Base-by-base conservation (phyloP, 352 stramenopile genomes). In the Nothophytophthora sp. region DNA sequence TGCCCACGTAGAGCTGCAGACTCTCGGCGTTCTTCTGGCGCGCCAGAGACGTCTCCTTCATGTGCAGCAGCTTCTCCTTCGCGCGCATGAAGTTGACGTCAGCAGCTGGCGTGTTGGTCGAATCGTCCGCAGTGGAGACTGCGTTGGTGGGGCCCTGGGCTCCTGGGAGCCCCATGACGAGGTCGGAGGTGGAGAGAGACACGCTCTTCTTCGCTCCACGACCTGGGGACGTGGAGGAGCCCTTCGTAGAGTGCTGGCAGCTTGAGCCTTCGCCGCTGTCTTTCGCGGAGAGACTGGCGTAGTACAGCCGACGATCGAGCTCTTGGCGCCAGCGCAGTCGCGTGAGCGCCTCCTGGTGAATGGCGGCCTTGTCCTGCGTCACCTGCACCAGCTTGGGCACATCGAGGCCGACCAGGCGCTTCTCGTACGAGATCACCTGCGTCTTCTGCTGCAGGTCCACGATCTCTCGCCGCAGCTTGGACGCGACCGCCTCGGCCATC, bases 11-110 rank as follows among this genome's bases (percentile, higher is more conserved):
- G 18, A 83, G 36, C 33, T 88, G 81, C 25, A 91, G 64, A 40
- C 55, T 80, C 34, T 86, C 73, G 12, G 61, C 52, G 36, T 90
- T 85, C 40, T 77, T 72, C 15, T 85, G 73, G 15, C 80, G 70
- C 23, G 70, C 70, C 13, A 73, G 29, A 18, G 70, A 75, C 12
- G 75, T 86, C 45, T 88, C 80, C 38, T 82, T 81, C 70, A 90
- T 90, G 47, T 89, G 80, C 37, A 88, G 70, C 37, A 90, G 47
- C 48, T 88, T 89, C 34, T 88, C 81, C 47, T 89, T 90, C 13
- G 78, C 67, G 30, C 69, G 79, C 5, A 64, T 55, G 20, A 91
- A 80, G 41, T 81, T 82, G 19, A 58, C 40, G 33, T 86, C 78
- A 12, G 53, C 44, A 13, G 52, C 33, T n/a, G 34, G 12, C 9